phyloP scores from a whole-genome alignment of 1,139 yeast genomes.

The Torulaspora pretoriensis region DNA sequence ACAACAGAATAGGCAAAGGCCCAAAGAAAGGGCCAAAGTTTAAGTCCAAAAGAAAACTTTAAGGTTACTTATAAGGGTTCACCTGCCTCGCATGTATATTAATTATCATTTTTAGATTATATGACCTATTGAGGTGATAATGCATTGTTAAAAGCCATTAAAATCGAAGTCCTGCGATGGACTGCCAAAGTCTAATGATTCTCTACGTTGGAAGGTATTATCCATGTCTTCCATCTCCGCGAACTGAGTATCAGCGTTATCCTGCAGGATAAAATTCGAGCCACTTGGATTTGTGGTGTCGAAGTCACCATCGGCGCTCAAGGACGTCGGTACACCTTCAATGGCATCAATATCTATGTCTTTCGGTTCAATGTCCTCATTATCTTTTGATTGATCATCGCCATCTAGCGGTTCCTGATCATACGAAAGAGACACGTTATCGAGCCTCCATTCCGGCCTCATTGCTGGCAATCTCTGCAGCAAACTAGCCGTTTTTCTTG shows the following conservation, averaged over 20 bases:
- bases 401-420: constrained; percentile 15
- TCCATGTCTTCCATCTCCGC: constrained; percentile 35
- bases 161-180: constrained; percentile 16
- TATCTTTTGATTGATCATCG: neutral
- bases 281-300: constrained; percentile 1
- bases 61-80: constrained; percentile 9
- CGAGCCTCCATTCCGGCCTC: constrained; percentile 27
- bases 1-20: constrained; percentile 28
- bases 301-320: constrained; percentile 12
- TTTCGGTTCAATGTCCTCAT: constrained; percentile 1
- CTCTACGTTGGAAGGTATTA: constrained; percentile 34
- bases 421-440: constrained; percentile 30
- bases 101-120: constrained; percentile 9
- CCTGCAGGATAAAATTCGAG: constrained; percentile 17
- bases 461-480: constrained; percentile 26
- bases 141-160: constrained; percentile 11
- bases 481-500: constrained; percentile 9
- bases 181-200: constrained; percentile 29
- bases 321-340: constrained; percentile 7
- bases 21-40: constrained; percentile 30
- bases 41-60: constrained; percentile 34
- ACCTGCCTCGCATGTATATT: constrained; percentile 11
- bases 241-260: constrained; percentile 21
- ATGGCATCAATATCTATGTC: constrained; percentile 1
- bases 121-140: neutral